Evolutionary conservation across 1,139 yeast genomes (phyloP), one percentile per base, ranked within the genome.

Genomic region (Pichia sp.): DNA sequence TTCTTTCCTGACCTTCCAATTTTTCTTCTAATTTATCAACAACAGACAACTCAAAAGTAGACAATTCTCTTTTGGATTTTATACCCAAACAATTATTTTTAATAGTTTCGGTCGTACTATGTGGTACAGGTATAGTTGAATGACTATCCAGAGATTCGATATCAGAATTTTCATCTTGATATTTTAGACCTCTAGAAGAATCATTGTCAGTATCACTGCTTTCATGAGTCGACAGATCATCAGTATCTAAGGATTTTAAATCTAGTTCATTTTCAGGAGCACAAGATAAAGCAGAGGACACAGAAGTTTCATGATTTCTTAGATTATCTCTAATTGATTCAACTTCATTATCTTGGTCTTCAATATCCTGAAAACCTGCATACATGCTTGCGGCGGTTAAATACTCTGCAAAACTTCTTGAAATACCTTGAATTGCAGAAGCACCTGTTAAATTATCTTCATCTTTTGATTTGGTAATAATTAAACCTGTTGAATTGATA

Each of bases 381-480:
- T 74, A 77, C 51, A 78, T 72, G 56, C 79, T 74, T 0, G 83
- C 80, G 0, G 81, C 72, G 1, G 83, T 76, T 46, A 80, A 63
- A 49, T 79, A 60, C 1, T 77, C 75, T 0, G 77, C 79, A 58
- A 80, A 72, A 45, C 78, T 74, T 56, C 70, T 71, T 16, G 78
- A 75, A 66, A 74, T 63, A 28, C 67, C 66, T 39, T 69, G 70
- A 11, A 70, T 22, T 14, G 42, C 66, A 0, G 74, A 70, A 5
- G 56, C 56, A 28, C 56, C 53, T 1, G 51, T 42, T 10, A 52
- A 18, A 13, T 34, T 48, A 6, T 28, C 16, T 25, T 45, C 27
- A 29, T 19, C 19, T 36, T 36, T 36, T 11, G 25, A 8, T 36
- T 36, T 36, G 16, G 41, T 36, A n/a, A n/a, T 34, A 18, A 36